These are phyloP conservation scores for Ilyonectria sp. DNA, from an alignment of 2,329 filamentous ascomycete genomes.

Conservation along the genomic window DNA sequence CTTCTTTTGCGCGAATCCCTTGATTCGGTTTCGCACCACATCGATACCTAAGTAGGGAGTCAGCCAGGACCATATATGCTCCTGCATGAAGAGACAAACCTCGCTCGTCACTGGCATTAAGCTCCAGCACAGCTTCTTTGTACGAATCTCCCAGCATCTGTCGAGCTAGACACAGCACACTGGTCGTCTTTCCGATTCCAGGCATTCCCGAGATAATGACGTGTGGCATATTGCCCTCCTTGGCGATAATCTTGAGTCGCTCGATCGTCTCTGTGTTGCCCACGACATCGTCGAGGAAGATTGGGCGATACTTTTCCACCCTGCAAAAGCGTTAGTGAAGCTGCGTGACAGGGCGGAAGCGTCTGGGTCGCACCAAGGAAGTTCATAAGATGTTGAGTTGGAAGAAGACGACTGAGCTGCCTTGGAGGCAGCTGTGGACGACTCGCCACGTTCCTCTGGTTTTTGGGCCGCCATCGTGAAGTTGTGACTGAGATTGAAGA, in stretches of 20 bases:
- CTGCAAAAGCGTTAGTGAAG: conserved; percentile 62
- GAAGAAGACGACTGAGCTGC: conserved; percentile 66
- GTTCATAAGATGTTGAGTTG: conserved; percentile 75
- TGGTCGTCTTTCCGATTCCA: conserved; percentile 98
- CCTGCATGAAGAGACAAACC: conserved; percentile 61
- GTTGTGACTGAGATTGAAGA: conserved; percentile 37
- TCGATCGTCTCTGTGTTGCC: conserved; percentile 99
- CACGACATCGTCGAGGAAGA: conserved; percentile 96
- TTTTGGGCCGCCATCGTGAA: conserved; percentile 66
- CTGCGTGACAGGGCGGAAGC: conserved; percentile 12
- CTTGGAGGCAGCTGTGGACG: conserved; percentile 72
- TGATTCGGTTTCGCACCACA: conserved; percentile 96
- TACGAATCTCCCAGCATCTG: conserved; percentile 94
- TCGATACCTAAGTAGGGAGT: conserved; percentile 79
- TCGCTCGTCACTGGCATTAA: conserved; percentile 97
- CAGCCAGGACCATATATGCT: neutral
- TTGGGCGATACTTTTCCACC: conserved; percentile 98
- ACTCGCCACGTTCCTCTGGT: conserved; percentile 70
- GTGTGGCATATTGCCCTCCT: conserved; percentile 99
- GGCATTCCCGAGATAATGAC: conserved; percentile 99
- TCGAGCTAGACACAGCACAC: conserved; percentile 90
- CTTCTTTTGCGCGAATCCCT: conserved; percentile 99
- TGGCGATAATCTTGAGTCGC: conserved; percentile 96
- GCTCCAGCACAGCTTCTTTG: conserved; percentile 96
- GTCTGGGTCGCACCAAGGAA: conserved; percentile 76